These are phyloP conservation scores for Athelia psychrophila DNA, from an alignment of 1,284 basidiomycete species.

Conservation along the genomic window DNA sequence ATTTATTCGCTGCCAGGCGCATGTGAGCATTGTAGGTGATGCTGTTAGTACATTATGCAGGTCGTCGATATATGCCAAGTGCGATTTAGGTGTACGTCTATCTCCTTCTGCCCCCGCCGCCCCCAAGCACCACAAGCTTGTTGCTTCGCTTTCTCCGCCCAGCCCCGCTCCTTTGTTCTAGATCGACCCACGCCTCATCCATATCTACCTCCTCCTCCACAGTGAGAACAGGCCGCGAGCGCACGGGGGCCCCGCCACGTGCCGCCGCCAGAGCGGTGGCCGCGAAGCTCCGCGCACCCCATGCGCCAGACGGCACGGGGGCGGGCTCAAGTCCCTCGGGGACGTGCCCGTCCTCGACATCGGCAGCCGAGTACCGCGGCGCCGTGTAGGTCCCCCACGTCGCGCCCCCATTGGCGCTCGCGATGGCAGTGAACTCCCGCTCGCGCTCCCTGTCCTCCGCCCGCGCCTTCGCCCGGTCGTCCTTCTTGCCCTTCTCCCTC, in stretches of 20 bases:
- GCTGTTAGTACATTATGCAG: too few relatives aligned
- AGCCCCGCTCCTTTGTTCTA: slow-evolving; percentile 53
- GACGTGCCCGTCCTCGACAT: slow-evolving; percentile 25
- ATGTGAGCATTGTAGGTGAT: too few relatives aligned
- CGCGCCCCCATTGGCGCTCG: slow-evolving; percentile 19
- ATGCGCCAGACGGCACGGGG: slow-evolving; percentile 50
- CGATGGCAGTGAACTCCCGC: slow-evolving; percentile 27
- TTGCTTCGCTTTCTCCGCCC: slow-evolving; percentile 61
- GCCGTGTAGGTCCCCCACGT: slow-evolving; percentile 20
- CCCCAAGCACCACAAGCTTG: slow-evolving; percentile 69
- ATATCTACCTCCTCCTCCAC: slow-evolving; percentile 71
- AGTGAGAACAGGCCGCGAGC: slow-evolving; percentile 27
- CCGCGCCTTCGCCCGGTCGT: slow-evolving; percentile 75
- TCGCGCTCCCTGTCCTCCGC: slow-evolving; percentile 83
- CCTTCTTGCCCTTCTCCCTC: slow-evolving; percentile 76
- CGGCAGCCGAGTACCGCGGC: slow-evolving; percentile 11
- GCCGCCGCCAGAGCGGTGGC: slow-evolving; percentile 57
- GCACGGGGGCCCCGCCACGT: slow-evolving; percentile 16
- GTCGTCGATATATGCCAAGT: too few relatives aligned
- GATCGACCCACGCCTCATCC: slow-evolving; percentile 78
- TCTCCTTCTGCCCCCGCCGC: slow-evolving; percentile 41
- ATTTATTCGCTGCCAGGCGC: too few relatives aligned
- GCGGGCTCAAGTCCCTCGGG: slow-evolving; percentile 13
- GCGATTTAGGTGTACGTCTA: slow-evolving; percentile 13
- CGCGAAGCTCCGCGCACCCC: slow-evolving; percentile 78